These are phyloP conservation scores for Vanrija pseudolonga DNA, from an alignment of 1,284 basidiomycete species.

Conservation along the genomic window DNA sequence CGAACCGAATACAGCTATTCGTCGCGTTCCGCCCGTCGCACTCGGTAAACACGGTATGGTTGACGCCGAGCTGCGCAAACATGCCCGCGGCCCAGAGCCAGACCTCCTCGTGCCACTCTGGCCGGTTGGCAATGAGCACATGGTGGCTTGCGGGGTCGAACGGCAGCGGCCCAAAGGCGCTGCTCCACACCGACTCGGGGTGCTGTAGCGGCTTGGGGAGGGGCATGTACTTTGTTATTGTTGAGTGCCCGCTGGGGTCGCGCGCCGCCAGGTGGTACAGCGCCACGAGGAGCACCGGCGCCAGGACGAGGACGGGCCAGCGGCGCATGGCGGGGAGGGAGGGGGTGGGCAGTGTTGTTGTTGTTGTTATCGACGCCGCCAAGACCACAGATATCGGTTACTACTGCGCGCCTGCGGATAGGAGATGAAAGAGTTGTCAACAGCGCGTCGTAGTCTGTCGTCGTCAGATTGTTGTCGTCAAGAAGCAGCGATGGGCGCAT, in stretches of 20 bases:
- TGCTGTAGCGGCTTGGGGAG: no score
- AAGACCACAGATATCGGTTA: no score
- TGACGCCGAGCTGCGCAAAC: neutral
- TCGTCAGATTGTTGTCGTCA: no score
- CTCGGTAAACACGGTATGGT: neutral
- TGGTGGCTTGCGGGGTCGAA: neutral
- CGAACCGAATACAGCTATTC: neutral
- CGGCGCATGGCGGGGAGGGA: neutral
- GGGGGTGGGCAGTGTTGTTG: no score
- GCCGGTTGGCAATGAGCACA: neutral
- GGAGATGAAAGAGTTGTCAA: no score
- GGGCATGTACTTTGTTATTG: neutral
- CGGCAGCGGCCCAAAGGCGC: neutral
- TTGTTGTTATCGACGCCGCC: no score
- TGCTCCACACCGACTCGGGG: no score
- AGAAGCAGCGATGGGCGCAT: no score
- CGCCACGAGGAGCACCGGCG: neutral
- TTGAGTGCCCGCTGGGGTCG: neutral
- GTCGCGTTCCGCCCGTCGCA: neutral
- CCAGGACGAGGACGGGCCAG: neutral
- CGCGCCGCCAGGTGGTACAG: neutral
- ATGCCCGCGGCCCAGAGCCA: conserved; percentile 2
- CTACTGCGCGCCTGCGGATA: no score
- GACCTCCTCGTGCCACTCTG: conserved; percentile 2
- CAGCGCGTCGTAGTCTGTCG: no score